A percentile compares a stretch with the other conserved stretches of the same genome.
Evolutionary conservation across 768 basidiomycete genomes (phyloP).

Genomic region (Tricholoma sp.): DNA sequence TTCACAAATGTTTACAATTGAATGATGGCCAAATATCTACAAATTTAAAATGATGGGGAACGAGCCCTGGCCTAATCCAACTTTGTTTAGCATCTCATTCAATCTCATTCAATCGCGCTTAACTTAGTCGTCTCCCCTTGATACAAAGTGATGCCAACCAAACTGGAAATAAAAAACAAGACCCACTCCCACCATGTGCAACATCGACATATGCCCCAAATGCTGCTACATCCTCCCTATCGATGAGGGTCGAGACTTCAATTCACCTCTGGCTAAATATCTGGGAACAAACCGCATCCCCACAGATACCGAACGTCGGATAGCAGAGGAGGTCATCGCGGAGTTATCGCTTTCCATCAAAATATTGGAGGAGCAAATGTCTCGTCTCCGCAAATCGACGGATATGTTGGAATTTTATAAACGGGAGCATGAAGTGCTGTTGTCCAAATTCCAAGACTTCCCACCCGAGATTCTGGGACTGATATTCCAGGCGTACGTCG

Average conservation of each 20-base stretch:
- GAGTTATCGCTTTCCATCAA: background rate
- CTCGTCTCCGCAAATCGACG: background rate
- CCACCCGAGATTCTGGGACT: background rate
- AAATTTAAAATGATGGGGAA: no score
- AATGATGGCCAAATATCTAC: no score
- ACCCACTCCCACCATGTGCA: background rate
- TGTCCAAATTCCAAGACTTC: background rate
- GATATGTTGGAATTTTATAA: background rate
- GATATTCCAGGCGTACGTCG: background rate
- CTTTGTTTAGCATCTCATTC: no score
- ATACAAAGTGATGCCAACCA: background rate
- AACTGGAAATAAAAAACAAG: background rate
- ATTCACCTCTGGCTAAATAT: background rate
- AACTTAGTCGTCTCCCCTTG: no score
- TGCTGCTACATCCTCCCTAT: background rate
- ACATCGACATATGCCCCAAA: background rate
- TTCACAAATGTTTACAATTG: no score
- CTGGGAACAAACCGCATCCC: background rate
- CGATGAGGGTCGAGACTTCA: background rate
- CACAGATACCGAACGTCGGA: background rate
- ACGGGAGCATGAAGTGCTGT: background rate
- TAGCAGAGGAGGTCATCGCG: background rate
- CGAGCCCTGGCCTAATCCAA: no score
- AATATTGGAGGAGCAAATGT: background rate
- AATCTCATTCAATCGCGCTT: no score